Percentiles rank a stretch among this genome's conserved stretches.
phyloP scores from a whole-genome alignment of 352 stramenopile genomes.

The Phytophthora cryptogea region DNA sequence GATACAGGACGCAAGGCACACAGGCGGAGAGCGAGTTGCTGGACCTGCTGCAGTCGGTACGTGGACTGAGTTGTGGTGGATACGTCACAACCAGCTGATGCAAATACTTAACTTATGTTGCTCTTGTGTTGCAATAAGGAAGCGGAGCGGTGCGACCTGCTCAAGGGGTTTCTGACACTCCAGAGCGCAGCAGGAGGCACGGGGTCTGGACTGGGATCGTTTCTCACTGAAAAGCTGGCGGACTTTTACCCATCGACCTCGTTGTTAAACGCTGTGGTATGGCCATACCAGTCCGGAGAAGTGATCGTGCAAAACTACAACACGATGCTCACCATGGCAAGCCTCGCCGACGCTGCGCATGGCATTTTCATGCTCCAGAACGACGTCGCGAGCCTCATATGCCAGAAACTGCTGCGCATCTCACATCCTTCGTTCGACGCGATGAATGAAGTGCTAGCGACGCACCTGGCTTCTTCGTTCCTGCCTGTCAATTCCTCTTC shows the following conservation, averaged over 20 bases:
- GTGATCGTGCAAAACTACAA: slow-evolving; percentile 93
- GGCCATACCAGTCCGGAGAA: slow-evolving; percentile 83
- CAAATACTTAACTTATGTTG: background rate
- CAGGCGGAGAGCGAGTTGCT: slow-evolving; percentile 46
- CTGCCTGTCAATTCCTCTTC: slow-evolving; percentile 32
- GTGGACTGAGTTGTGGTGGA: background rate
- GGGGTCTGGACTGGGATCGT: slow-evolving; percentile 86
- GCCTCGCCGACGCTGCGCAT: slow-evolving; percentile 60
- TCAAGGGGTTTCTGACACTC: slow-evolving; percentile 74
- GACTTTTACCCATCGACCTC: slow-evolving; percentile 62
- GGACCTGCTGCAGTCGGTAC: slow-evolving; percentile 57
- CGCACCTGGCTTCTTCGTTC: slow-evolving; percentile 61
- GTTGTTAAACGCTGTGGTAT: slow-evolving; percentile 79
- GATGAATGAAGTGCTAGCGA: slow-evolving; percentile 68
- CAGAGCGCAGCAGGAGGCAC: slow-evolving; percentile 90
- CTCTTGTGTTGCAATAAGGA: slow-evolving; percentile 39
- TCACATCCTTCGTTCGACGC: slow-evolving; percentile 59
- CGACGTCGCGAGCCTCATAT: slow-evolving; percentile 61
- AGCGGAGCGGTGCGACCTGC: slow-evolving; percentile 67
- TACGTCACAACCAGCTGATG: background rate
- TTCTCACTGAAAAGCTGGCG: slow-evolving; percentile 71
- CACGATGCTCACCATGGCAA: slow-evolving; percentile 84
- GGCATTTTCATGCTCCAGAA: slow-evolving; percentile 80
- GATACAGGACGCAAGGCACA: slow-evolving; percentile 58
- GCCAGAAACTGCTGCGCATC: slow-evolving; percentile 57